phyloP scores from a whole-genome alignment of 176 grass and related monocot genomes.

The Musa itinerans region DNA sequence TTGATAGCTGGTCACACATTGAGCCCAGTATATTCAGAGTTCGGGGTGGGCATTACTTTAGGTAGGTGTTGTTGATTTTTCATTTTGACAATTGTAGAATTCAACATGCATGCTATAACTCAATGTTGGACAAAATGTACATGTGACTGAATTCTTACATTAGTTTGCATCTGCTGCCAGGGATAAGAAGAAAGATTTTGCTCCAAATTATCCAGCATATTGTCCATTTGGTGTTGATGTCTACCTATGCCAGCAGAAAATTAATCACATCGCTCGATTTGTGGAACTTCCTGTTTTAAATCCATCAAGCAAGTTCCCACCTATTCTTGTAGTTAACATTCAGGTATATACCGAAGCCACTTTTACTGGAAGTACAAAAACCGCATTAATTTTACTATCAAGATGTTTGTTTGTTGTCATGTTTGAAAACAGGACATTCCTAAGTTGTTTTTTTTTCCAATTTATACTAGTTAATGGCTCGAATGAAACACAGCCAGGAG shows the following conservation, averaged over 20 bases:
- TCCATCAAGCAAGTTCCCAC: slow-evolving; percentile 54
- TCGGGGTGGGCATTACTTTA: slow-evolving; percentile 76
- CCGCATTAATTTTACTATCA: neutral
- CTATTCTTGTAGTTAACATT: slow-evolving; percentile 89
- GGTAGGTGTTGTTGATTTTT: slow-evolving; percentile 31
- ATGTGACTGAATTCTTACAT: slow-evolving; percentile 14
- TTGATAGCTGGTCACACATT: slow-evolving; percentile 83
- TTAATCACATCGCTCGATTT: slow-evolving; percentile 91
- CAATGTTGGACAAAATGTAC: neutral
- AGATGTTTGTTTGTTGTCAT: neutral
- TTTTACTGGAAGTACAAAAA: neutral
- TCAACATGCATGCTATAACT: slow-evolving; percentile 8
- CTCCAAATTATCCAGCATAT: slow-evolving; percentile 84
- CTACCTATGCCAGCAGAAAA: slow-evolving; percentile 66
- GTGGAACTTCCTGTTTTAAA: slow-evolving; percentile 74
- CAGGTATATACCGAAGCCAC: slow-evolving; percentile 38
- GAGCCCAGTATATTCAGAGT: slow-evolving; percentile 80
- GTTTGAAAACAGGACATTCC: neutral
- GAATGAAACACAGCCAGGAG: neutral
- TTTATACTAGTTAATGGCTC: neutral
- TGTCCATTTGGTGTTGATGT: slow-evolving; percentile 90
- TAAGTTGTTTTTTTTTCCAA: neutral
- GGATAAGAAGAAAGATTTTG: slow-evolving; percentile 97
- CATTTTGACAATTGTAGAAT: neutral
- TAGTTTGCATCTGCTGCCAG: slow-evolving; percentile 28